Conservation (phyloP, 345 rosid species). For the Geranium brycei region DNA sequence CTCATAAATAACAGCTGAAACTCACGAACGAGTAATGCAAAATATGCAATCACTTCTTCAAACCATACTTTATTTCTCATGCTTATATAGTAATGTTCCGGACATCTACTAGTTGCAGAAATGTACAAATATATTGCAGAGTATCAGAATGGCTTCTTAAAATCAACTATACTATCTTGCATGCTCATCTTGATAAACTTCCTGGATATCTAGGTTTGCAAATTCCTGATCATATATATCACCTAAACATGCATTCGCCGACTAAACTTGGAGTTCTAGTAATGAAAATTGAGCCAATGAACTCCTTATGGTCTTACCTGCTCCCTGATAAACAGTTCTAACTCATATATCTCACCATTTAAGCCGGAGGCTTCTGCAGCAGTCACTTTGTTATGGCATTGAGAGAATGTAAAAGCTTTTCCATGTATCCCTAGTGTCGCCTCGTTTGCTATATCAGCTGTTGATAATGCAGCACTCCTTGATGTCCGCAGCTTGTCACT, state of each 20-base stretch:
- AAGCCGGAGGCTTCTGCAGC: constrained; percentile 67
- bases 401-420: constrained; percentile 53
- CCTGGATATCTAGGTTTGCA: neutral
- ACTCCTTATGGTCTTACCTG: constrained; percentile 44
- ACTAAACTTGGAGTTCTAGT: neutral
- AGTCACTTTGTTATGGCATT: constrained; percentile 59
- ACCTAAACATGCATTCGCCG: neutral
- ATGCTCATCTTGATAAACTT: neutral
- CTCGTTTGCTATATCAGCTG: constrained; percentile 71
- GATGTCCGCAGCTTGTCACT: constrained; percentile 59
- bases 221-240: neutral
- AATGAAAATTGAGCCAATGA: neutral
- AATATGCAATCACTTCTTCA: neutral
- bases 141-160: neutral
- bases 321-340: constrained; percentile 65
- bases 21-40: no score
- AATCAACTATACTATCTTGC: neutral
- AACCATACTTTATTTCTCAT: neutral
- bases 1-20: no score
- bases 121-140: neutral
- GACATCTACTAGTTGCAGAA: neutral
- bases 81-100: neutral
- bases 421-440: constrained; percentile 63
- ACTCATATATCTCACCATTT: constrained; percentile 47
- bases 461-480: constrained; percentile 56